A percentile compares a stretch with the other conserved stretches of the same genome.
These are phyloP conservation scores for Nannochloris sp. DNA, from an alignment of 139 green algal genomes.

Conservation along the genomic window DNA sequence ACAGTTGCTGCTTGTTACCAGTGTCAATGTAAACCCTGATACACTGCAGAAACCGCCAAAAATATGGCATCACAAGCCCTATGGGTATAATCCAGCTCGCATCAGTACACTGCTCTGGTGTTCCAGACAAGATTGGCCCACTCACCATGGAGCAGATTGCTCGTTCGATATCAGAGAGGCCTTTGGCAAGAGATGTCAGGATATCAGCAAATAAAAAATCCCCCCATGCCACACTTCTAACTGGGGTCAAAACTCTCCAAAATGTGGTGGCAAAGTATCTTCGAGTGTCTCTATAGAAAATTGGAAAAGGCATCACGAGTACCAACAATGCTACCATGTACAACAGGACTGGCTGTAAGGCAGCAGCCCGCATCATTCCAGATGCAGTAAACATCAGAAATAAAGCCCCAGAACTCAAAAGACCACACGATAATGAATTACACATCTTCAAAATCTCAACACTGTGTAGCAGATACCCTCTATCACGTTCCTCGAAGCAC, in stretches of 20 bases:
- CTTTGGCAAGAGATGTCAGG: conserved; percentile 81
- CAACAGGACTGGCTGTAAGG: conserved; percentile 33
- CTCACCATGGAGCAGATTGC: conserved; percentile 47
- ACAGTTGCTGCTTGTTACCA: conserved; percentile 44
- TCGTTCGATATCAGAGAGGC: conserved; percentile 60
- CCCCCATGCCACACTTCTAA: conserved; percentile 69
- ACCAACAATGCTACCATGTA: conserved; percentile 33
- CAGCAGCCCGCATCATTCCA: conserved; percentile 4
- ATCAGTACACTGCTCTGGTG: conserved; percentile 28
- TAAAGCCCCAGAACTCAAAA: not conserved
- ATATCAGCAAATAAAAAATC: conserved; percentile 96
- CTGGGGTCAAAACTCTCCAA: conserved; percentile 48
- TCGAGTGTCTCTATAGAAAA: conserved; percentile 29
- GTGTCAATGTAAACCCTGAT: conserved; percentile 63
- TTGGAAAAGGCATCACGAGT: conserved; percentile 35
- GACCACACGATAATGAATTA: not conserved
- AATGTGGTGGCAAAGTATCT: conserved; percentile 53
- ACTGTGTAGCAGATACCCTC: conserved; percentile 36
- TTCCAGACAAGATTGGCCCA: conserved; percentile 38
- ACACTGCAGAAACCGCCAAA: conserved; percentile 84
- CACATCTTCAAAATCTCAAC: conserved; percentile 28
- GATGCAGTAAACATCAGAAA: conserved; percentile 1
- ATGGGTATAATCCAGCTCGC: conserved; percentile 46
- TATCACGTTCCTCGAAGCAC: conserved; percentile 55
- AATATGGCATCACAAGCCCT: conserved; percentile 68